Percentiles rank a stretch among this genome's conserved stretches.
phyloP scores from a whole-genome alignment of 2,329 filamentous ascomycete genomes.

The Chrysoporthe deuterocubensis region DNA sequence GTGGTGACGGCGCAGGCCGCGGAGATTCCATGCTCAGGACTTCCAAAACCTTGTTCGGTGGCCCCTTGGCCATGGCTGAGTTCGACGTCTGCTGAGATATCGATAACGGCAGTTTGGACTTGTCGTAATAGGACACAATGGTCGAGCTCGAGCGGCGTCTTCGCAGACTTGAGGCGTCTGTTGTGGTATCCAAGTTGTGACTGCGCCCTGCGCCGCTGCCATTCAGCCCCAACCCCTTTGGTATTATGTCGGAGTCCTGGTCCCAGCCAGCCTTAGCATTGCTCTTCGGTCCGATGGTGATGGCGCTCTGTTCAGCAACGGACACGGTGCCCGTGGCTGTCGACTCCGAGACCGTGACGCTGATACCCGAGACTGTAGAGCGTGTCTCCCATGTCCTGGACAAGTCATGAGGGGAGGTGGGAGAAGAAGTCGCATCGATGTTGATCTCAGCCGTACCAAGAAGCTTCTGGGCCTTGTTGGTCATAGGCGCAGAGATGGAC shows the following conservation, averaged over 20 bases:
- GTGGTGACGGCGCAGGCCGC: conserved; percentile 35
- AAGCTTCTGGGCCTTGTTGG: conserved; percentile 54
- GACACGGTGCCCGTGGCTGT: conserved; percentile 38
- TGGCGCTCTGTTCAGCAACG: conserved; percentile 31
- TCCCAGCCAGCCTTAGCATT: conserved; percentile 42
- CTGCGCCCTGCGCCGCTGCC: conserved; percentile 33
- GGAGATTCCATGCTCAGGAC: conserved; percentile 50
- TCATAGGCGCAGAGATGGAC: conserved; percentile 44
- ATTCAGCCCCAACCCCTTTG: conserved; percentile 36
- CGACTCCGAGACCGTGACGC: conserved; percentile 49
- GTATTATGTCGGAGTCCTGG: conserved; percentile 52
- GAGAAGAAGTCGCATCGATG: conserved; percentile 41
- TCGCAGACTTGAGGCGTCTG: conserved; percentile 50
- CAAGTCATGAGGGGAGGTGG: conserved; percentile 27
- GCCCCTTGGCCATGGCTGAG: conserved; percentile 61
- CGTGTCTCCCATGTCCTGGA: conserved; percentile 46
- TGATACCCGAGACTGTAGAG: conserved; percentile 48
- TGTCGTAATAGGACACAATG: conserved; percentile 62
- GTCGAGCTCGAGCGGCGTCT: conserved; percentile 59
- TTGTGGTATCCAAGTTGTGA: conserved; percentile 36
- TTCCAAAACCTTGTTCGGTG: conserved; percentile 51
- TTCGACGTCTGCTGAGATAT: conserved; percentile 63
- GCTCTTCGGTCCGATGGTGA: conserved; percentile 31
- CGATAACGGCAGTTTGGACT: conserved; percentile 57
- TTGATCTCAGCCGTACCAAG: conserved; percentile 52